Evolutionary conservation across 805 yeast genomes (phyloP).

Genomic region (Candida argentea): DNA sequence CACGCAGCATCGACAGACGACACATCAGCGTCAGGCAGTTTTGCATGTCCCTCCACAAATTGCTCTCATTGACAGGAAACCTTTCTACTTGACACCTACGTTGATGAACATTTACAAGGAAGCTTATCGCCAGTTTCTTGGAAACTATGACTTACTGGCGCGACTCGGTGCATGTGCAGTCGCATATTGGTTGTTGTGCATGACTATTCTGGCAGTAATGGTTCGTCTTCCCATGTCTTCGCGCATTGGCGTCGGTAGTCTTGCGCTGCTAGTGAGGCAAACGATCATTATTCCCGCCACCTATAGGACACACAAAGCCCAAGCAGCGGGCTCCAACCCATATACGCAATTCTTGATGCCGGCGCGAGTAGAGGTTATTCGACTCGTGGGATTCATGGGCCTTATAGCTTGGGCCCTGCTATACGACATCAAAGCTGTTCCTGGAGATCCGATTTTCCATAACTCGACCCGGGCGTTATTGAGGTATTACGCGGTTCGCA

Average conservation of each 20-base stretch:
- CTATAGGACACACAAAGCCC: conserved; percentile 16
- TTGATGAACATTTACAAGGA: conserved; percentile 10
- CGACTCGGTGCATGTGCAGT: conserved; percentile 17
- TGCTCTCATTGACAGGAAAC: conserved; percentile 5
- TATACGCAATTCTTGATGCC: conserved; percentile 19
- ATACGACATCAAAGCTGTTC: conserved; percentile 9
- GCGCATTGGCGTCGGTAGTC: too few species aligned
- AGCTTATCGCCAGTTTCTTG: conserved; percentile 28
- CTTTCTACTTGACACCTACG: conserved; percentile 17
- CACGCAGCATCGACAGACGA: too few species aligned
- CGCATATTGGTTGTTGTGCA: conserved; percentile 25
- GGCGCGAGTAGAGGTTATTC: conserved; percentile 6
- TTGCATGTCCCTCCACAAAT: neutral
- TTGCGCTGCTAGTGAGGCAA: too few species aligned
- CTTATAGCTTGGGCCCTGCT: conserved; percentile 5
- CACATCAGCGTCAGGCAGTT: too few species aligned
- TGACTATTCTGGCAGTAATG: too few species aligned
- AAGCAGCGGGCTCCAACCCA: conserved; percentile 15
- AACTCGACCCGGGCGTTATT: conserved; percentile 10
- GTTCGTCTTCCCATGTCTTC: too few species aligned
- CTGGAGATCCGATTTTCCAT: conserved; percentile 18
- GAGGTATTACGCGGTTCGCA: conserved; percentile 10
- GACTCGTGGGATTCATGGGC: conserved; percentile 3
- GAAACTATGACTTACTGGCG: conserved; percentile 34
- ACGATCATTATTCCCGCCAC: conserved; percentile 35